Base-by-base conservation (phyloP, 768 basidiomycete species). In the Psilocybe tampanensis region DNA sequence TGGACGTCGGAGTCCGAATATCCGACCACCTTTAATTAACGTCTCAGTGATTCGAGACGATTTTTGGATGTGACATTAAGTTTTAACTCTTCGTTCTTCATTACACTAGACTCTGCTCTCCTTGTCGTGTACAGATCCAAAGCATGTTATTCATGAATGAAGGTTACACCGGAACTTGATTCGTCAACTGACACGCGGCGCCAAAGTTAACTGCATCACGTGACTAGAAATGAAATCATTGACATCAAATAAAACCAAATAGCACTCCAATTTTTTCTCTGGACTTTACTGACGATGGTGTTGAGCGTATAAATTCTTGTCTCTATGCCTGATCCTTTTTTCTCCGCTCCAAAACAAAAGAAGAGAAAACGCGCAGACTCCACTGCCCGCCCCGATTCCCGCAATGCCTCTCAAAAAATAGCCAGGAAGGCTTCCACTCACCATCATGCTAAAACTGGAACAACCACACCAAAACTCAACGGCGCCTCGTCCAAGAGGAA, bases 271-370 rank as follows among this genome's bases (percentile, higher is more conserved):
- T 42, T 42, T 48, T 55, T 47, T 11, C 23, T 41, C 17, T n/a
- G 15, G 11, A 44, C 43, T n/a, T n/a, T n/a, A n/a, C n/a, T n/a
- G n/a, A n/a, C 6, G 22, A 1, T 26, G 32, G 21, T 47, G 36
- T 23, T 9, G 13, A n/a, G 5, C 32, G 32, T 42, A 47, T 29
- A 39, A 33, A 29, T 26, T n/a, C n/a, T n/a, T 18, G 39, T 50
- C 44, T 24, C 52, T 45, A 94, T 94, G 92, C 88, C 90, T 29
- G 92, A 94, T 79, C 74, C 89, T 12, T 95, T 95, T 77, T 94
- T 95, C 74, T 76, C 85, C 26, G 76, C 77, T 15, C 72, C 73
- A 48, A 88, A 84, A 70, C 74, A 72, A 58, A 79, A 81, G 48
- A 91, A 90, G 68, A 81, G 86, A 58, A 89, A 86, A 66, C 84